phyloP scores from a whole-genome alignment of 345 rosid species.

The Populus deltoides region DNA sequence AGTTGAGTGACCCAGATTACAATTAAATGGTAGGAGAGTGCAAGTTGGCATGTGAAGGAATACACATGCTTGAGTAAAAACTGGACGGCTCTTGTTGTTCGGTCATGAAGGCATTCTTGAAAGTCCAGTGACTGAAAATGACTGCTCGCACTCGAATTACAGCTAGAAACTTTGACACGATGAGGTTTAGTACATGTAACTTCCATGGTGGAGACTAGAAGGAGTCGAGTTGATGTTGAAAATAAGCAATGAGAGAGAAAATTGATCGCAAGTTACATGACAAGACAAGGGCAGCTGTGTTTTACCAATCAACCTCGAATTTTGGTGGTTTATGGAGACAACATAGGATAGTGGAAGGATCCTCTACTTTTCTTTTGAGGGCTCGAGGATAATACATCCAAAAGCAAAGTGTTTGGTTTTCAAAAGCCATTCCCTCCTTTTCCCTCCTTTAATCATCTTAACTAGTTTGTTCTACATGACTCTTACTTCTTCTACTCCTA shows the following conservation, averaged over 20 bases:
- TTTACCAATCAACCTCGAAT: conserved; percentile 8
- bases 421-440: not conserved
- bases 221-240: not conserved
- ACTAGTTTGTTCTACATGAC: not conserved
- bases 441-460: not conserved
- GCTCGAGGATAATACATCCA: conserved; percentile 18
- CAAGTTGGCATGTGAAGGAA: not conserved
- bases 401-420: not conserved
- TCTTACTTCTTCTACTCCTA: not conserved
- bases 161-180: conserved; percentile 3
- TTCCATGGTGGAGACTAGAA: not conserved
- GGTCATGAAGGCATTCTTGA: not conserved
- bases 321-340: conserved; percentile 17
- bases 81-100: conserved; percentile 2
- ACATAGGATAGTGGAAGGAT: conserved; percentile 1
- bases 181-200: not conserved
- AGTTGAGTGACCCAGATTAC: not conserved
- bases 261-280: not conserved
- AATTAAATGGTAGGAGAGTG: not conserved
- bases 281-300: conserved; percentile 1
- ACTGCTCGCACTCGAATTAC: not conserved
- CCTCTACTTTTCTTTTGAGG: conserved; percentile 3
- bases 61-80: not conserved
- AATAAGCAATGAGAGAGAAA: not conserved
- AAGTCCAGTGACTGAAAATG: not conserved